Conservation (phyloP, 164 flowering plant genomes). For the Chimonanthus praecox region DNA sequence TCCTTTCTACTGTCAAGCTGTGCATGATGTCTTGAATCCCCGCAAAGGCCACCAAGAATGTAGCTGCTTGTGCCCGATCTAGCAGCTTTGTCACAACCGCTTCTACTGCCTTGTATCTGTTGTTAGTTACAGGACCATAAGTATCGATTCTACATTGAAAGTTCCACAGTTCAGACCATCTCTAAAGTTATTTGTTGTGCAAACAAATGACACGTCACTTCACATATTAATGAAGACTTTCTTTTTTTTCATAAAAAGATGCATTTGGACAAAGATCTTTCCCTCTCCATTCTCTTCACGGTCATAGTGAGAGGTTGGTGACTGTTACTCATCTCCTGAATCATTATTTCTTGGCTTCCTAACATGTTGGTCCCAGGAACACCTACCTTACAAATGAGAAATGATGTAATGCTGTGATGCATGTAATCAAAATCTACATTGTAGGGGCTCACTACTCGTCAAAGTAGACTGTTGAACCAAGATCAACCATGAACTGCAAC, state of each 20-base stretch:
- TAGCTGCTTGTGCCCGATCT: slow-evolving; percentile 52
- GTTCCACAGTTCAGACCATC: no score
- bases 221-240: neutral
- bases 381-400: no score
- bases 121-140: neutral
- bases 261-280: neutral
- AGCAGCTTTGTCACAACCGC: slow-evolving; percentile 55
- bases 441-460: no score
- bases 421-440: no score
- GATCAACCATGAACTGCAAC: no score
- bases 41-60: slow-evolving; percentile 63
- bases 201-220: neutral
- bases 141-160: neutral
- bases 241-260: no score
- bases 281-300: neutral
- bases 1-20: neutral
- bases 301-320: neutral
- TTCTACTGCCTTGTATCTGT: slow-evolving; percentile 66
- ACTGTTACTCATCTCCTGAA: no score
- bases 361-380: no score
- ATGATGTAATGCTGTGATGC: no score
- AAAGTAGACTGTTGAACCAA: no score
- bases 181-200: neutral
- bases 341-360: no score
- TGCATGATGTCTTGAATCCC: slow-evolving; percentile 48